phyloP scores from a whole-genome alignment of 129 eudicot genomes.

The Helianthus annuus region DNA sequence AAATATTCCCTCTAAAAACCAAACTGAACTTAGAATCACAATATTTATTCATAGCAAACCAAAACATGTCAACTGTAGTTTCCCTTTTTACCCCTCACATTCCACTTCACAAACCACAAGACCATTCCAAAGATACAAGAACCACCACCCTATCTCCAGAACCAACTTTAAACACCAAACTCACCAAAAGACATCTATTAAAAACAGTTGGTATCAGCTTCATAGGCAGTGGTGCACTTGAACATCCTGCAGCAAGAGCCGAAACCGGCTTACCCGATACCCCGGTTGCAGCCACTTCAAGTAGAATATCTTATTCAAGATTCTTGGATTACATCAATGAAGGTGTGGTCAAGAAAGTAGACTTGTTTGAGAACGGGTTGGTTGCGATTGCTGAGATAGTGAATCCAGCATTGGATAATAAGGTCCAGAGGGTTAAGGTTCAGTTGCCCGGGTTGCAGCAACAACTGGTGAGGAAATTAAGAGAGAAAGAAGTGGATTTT shows the following conservation, averaged over 20 bases:
- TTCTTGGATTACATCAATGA: constrained; percentile 69
- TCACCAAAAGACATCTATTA: constrained; percentile 46
- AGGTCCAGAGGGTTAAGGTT: constrained; percentile 66
- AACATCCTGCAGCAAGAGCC: constrained; percentile 49
- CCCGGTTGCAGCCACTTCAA: constrained; percentile 53
- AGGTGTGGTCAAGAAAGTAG: constrained; percentile 72
- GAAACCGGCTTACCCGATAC: constrained; percentile 39
- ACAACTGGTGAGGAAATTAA: constrained; percentile 53
- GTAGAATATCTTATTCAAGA: constrained; percentile 73
- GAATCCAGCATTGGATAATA: constrained; percentile 53
- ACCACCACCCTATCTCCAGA: constrained; percentile 31
- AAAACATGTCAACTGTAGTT: constrained; percentile 57
- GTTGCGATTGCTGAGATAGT: constrained; percentile 65
- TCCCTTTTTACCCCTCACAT: constrained; percentile 42
- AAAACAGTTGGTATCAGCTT: constrained; percentile 41
- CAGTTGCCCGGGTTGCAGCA: constrained; percentile 76
- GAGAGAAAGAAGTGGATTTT: constrained; percentile 71
- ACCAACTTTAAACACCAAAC: constrained; percentile 36
- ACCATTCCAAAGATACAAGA: constrained; percentile 29
- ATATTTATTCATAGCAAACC: constrained; percentile 6
- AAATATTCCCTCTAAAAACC: constrained; percentile 40
- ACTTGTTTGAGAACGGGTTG: constrained; percentile 63
- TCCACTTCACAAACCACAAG: constrained; percentile 48
- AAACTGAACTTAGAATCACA: background rate
- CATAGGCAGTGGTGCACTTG: constrained; percentile 36